Evolutionary conservation across 2,329 filamentous ascomycete species (phyloP), one percentile per base, ranked within the genome.

Genomic region (Westerdykella ornata): DNA sequence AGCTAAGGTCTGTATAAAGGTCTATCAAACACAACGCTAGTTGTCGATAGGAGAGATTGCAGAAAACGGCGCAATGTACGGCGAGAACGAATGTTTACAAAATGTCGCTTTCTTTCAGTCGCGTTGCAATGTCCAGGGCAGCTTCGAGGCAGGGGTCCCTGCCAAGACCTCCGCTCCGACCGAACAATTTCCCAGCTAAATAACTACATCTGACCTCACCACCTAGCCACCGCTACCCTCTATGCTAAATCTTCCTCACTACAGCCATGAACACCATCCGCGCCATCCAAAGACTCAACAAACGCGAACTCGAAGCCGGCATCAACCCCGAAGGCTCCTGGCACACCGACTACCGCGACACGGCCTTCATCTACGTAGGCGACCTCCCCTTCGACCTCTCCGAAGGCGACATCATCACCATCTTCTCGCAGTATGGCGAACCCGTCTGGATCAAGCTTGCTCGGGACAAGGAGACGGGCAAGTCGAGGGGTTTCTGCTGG

Each of bases 331-430:
- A 88, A 68, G 90, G 84, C 49, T 96, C 90, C 43, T 97, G 90
- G 90, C 90, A 97, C 65, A 83, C 84, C 65, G 94, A 98, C 72
- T 98, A 97, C 70, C 86, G 88, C 69, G 92, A 94, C 71, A 97
- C 92, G 2, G 94, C 92, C 45, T 98, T 90, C 67, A 73, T 98
- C 63, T 95, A 96, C 73, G 89, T 98, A 54, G 94, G 94, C 60
- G 90, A 90, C 19, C 77, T 98, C 11, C 88, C 89, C 3, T 94
- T 85, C 68, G 87, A 94, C 59, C 77, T 98, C 31, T 88, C 88
- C 37, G 92, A 98, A 71, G 94, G 94, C 67, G 92, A 98, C 68
- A 77, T 98, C 48, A 80, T 97, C 52, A 89, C 89, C 9, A 94
- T 98, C 46, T 98, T 97, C 72, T 95, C 88, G 5, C 92, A 98